A percentile compares a stretch with the other conserved stretches of the same genome.
phyloP scores from a whole-genome alignment of 345 rosid genomes.

The Acer saccharum region DNA sequence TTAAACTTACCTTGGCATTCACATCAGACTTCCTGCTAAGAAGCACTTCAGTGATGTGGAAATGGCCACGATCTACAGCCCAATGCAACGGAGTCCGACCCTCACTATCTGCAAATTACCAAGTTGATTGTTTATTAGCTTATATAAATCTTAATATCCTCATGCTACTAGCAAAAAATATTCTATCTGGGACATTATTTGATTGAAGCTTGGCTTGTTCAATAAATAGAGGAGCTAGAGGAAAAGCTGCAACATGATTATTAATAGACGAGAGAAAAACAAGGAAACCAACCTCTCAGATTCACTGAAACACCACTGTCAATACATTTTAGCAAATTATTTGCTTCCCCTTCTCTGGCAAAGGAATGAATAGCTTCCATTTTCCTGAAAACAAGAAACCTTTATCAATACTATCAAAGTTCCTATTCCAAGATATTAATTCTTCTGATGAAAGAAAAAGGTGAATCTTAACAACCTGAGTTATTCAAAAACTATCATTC shows the following conservation, averaged over 20 bases:
- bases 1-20: slow-evolving; percentile 65
- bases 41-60: slow-evolving; percentile 52
- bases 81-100: slow-evolving; percentile 94
- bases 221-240: background rate
- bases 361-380: slow-evolving; percentile 88
- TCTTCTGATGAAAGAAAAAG: background rate
- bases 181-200: background rate
- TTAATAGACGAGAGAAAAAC: background rate
- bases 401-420: slow-evolving; percentile 7
- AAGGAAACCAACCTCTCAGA: slow-evolving; percentile 52
- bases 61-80: slow-evolving; percentile 94
- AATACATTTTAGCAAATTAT: slow-evolving; percentile 68
- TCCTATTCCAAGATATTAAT: background rate
- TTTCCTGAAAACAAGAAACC: slow-evolving; percentile 45
- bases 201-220: background rate
- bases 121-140: slow-evolving; percentile 5
- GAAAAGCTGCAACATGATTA: background rate
- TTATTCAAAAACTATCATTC: background rate
- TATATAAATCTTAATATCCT: background rate
- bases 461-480: background rate
- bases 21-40: slow-evolving; percentile 68
- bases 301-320: slow-evolving; percentile 71
- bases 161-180: background rate
- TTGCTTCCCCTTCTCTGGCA: slow-evolving; percentile 89
- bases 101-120: slow-evolving; percentile 72